Evolutionary conservation across 2,329 filamentous ascomycete genomes (phyloP), one percentile per base, ranked within the genome.

Genomic region (Bipolaris oryzae): DNA sequence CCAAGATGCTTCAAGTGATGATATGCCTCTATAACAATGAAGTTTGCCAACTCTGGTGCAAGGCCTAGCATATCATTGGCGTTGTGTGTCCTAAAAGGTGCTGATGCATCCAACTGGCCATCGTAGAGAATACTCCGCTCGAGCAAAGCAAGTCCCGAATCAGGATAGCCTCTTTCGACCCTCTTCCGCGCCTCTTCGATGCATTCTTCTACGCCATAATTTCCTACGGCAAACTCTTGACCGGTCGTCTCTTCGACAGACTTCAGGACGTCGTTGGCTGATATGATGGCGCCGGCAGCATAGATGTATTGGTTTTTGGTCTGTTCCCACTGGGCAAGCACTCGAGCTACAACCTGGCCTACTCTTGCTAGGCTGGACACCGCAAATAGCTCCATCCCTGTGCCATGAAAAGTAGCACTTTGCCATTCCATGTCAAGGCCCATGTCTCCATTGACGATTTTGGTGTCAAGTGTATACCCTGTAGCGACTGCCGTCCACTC

Each of bases 351-450:
- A 1, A 73, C 68, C 11, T 59, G 51, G 2, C 75, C 73, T 1
- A 73, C 66, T 66, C 71, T 72, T 49, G 57, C 52, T 5, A 74
- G 61, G 15, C 74, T 77, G 15, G 72, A 73, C 1, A 67, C 75
- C 13, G 76, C 69, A 53, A 78, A 78, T 0, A 35, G 41, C 53
- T 76, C 75, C 3, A 64, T 63, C 7, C 75, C 76, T 1, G 60
- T 66, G 6, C 76, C 76, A 21, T 75, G 72, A 3, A 78, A 61
- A 1, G 74, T 76, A 1, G 72, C 74, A 51, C 74, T 77, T 21
- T 77, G 71, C 76, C 76, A 78, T 57, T 74, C 63, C 33, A 79
- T 42, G 20, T 78, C 74, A 42, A 78, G 70, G 11, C 76, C 75
- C 35, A 78, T 61, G 28, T 73, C 69, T 10, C 75, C 75, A 47